Conservation (phyloP, 768 basidiomycete genomes). For the Auricularia sp. region DNA sequence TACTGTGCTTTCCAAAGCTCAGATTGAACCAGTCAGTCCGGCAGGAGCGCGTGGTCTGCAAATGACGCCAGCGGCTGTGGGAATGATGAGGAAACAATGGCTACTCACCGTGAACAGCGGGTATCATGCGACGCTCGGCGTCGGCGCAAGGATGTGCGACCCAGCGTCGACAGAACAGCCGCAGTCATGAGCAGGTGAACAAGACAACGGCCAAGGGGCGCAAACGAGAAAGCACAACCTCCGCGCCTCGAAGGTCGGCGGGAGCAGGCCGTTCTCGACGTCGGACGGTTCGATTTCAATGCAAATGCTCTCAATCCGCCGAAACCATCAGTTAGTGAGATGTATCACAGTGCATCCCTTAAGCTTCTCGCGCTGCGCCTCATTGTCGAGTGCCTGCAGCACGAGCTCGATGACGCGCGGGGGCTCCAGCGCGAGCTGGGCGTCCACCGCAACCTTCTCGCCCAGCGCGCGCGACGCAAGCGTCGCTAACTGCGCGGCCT, state of each 20-base stretch:
- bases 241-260: slow-evolving; percentile 83
- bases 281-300: slow-evolving; percentile 64
- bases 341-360: slow-evolving; percentile 51
- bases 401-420: slow-evolving; percentile 49
- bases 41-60: too few relatives aligned
- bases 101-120: too few relatives aligned
- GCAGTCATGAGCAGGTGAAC: too few relatives aligned
- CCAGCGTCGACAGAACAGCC: too few relatives aligned
- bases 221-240: slow-evolving; percentile 29
- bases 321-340: too few relatives aligned
- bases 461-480: slow-evolving; percentile 45
- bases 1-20: too few relatives aligned
- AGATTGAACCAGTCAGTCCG: too few relatives aligned
- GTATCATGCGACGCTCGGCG: too few relatives aligned
- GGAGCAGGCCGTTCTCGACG: slow-evolving; percentile 72
- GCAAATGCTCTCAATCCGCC: slow-evolving; percentile 68
- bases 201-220: too few relatives aligned
- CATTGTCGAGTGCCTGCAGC: slow-evolving; percentile 42
- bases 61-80: too few relatives aligned
- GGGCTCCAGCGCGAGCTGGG: slow-evolving; percentile 39
- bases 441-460: slow-evolving; percentile 40
- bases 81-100: too few relatives aligned
- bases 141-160: too few relatives aligned
- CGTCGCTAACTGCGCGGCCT: slow-evolving; percentile 60
- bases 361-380: slow-evolving; percentile 54